These are phyloP conservation scores for Camelina neglecta DNA, from an alignment of 345 rosid species.

Conservation along the genomic window DNA sequence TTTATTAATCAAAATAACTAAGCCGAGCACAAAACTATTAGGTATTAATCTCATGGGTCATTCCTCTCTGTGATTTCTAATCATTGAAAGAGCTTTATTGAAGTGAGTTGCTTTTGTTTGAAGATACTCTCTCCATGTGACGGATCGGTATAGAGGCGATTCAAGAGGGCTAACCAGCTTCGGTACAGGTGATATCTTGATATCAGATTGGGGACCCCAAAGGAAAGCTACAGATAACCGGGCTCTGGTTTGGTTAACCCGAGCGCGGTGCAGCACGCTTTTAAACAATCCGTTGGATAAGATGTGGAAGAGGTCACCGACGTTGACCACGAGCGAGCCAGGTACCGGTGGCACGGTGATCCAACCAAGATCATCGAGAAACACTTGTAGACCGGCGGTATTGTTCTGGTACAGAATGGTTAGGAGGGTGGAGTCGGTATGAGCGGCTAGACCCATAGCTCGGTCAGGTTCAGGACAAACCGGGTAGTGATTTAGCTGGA, in stretches of 20 bases:
- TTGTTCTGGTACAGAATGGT: constrained; percentile 71
- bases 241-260: constrained; percentile 54
- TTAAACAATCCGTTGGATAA: constrained; percentile 64
- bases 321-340: constrained; percentile 76
- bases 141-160: constrained; percentile 52
- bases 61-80: constrained; percentile 42
- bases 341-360: constrained; percentile 55
- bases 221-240: constrained; percentile 75
- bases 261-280: constrained; percentile 70
- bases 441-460: constrained; percentile 89
- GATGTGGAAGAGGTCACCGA: constrained; percentile 85
- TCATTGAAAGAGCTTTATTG: constrained; percentile 61
- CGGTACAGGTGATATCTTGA: constrained; percentile 50
- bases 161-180: constrained; percentile 38
- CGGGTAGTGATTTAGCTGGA: constrained; percentile 90
- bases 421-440: constrained; percentile 76
- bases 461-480: constrained; percentile 70
- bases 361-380: constrained; percentile 68
- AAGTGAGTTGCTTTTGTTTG: constrained; percentile 58
- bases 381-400: constrained; percentile 63
- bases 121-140: constrained; percentile 61
- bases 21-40: neutral
- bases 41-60: neutral
- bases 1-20: constrained; percentile 32
- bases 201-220: constrained; percentile 56